A percentile compares a stretch with the other conserved stretches of the same genome.
Conservation (phyloP, 1,139 yeast genomes). For the Debaryomycetaceae sp. region DNA sequence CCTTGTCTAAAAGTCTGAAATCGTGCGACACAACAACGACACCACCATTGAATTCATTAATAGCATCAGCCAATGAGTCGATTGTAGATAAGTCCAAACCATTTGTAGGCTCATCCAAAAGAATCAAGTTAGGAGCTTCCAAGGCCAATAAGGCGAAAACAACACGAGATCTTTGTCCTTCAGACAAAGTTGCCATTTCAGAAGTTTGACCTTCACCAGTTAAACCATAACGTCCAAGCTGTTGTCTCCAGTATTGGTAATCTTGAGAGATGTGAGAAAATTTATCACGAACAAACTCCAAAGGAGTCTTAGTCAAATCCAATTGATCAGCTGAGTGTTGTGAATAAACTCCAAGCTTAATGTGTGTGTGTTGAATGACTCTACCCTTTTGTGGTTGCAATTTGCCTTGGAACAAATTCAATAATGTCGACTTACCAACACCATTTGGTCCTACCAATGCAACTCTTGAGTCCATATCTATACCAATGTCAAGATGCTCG, state of each 20-base stretch:
- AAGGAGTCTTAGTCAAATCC: slow-evolving; percentile 89
- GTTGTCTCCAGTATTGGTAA: slow-evolving; percentile 99
- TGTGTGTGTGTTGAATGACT: slow-evolving; percentile 95
- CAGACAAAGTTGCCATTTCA: slow-evolving; percentile 96
- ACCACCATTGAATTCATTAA: slow-evolving; percentile 93
- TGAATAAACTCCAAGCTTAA: slow-evolving; percentile 97
- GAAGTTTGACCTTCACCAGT: slow-evolving; percentile 99
- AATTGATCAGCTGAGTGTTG: slow-evolving; percentile 99
- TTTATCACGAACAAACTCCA: slow-evolving; percentile 95
- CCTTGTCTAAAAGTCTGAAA: slow-evolving; percentile 95
- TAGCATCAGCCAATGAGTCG: slow-evolving; percentile 96
- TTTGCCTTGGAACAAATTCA: slow-evolving; percentile 95
- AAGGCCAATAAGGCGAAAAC: slow-evolving; percentile 94
- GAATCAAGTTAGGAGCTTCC: slow-evolving; percentile 90
- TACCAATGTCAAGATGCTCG: slow-evolving; percentile 91
- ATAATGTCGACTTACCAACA: slow-evolving; percentile 96
- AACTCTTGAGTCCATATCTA: slow-evolving; percentile 98
- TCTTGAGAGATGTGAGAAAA: slow-evolving; percentile 90
- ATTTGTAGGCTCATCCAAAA: slow-evolving; percentile 99
- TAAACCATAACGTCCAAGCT: slow-evolving; percentile 96
- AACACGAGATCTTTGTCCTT: slow-evolving; percentile 99
- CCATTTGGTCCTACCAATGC: slow-evolving; percentile 99
- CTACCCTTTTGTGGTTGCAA: slow-evolving; percentile 88
- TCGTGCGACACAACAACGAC: slow-evolving; percentile 98
- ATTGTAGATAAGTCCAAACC: slow-evolving; percentile 98